These are phyloP conservation scores for Fusarium sp. DNA, from an alignment of 2,329 filamentous ascomycete species.

Conservation along the genomic window DNA sequence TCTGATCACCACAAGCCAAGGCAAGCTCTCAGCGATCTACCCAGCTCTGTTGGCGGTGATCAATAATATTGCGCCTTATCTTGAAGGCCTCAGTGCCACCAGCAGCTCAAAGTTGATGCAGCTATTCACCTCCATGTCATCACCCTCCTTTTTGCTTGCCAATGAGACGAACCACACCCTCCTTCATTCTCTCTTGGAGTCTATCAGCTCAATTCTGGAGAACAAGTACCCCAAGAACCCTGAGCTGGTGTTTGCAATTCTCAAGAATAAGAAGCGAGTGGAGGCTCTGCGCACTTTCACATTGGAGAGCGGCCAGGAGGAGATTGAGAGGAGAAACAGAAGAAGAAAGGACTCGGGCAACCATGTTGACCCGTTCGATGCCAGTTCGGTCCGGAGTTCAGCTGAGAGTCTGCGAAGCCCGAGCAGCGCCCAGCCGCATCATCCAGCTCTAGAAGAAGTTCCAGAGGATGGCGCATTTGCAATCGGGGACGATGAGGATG, in stretches of 20 bases:
- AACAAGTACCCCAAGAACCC: constrained; percentile 87
- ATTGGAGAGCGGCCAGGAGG: constrained; percentile 89
- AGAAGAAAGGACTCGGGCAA: constrained; percentile 71
- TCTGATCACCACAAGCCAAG: constrained; percentile 90
- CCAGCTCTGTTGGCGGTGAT: constrained; percentile 91
- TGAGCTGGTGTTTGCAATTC: constrained; percentile 80
- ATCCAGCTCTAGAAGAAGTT: constrained; percentile 46
- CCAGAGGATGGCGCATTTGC: constrained; percentile 82
- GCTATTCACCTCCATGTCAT: constrained; percentile 91
- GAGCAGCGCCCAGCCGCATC: constrained; percentile 43
- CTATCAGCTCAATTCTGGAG: constrained; percentile 89
- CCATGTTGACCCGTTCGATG: constrained; percentile 61
- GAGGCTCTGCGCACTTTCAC: constrained; percentile 89
- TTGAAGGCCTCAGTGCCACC: constrained; percentile 78
- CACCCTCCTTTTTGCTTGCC: constrained; percentile 88
- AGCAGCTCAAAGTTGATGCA: constrained; percentile 87
- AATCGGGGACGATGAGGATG: constrained; percentile 86
- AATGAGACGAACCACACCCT: constrained; percentile 92
- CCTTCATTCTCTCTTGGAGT: constrained; percentile 84
- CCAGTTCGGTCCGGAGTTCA: constrained; percentile 67
- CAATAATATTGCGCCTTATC: constrained; percentile 89
- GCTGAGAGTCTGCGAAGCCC: constrained; percentile 76
- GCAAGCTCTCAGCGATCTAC: constrained; percentile 90
- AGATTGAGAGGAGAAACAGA: constrained; percentile 83
- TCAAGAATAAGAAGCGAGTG: constrained; percentile 84